phyloP scores from a whole-genome alignment of 306 rosid species.

The Hippophae rhamnoides region DNA sequence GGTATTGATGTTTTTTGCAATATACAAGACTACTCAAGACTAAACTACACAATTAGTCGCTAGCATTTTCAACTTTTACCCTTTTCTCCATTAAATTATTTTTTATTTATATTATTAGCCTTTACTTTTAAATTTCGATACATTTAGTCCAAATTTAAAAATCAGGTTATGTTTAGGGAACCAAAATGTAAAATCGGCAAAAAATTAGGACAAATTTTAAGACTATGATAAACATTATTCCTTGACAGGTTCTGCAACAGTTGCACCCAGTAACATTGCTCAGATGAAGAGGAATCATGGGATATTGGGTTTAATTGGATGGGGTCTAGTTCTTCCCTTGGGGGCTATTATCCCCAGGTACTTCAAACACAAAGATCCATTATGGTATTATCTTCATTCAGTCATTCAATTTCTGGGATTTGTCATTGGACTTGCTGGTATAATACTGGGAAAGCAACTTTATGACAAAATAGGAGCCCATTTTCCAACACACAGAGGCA shows the following conservation, averaged over 20 bases:
- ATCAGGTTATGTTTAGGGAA: too few species aligned
- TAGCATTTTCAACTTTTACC: too few species aligned
- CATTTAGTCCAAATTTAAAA: too few species aligned
- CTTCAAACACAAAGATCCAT: slow-evolving; percentile 85
- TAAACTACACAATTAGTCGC: too few species aligned
- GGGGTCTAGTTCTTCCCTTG: slow-evolving; percentile 82
- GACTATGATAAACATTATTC: slow-evolving; percentile 12
- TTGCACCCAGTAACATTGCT: slow-evolving; percentile 33
- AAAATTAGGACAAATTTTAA: background rate
- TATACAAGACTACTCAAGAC: background rate
- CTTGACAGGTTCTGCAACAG: slow-evolving; percentile 39
- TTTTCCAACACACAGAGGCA: slow-evolving; percentile 78
- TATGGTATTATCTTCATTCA: slow-evolving; percentile 91
- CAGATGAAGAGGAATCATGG: slow-evolving; percentile 81
- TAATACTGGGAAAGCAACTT: slow-evolving; percentile 79
- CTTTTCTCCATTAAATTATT: too few species aligned
- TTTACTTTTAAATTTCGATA: too few species aligned
- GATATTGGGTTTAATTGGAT: slow-evolving; percentile 68
- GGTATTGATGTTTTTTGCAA: slow-evolving; percentile 27
- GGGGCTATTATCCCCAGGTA: slow-evolving; percentile 92
- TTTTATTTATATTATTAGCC: too few species aligned
- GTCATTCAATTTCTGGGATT: slow-evolving; percentile 75
- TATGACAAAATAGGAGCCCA: slow-evolving; percentile 45
- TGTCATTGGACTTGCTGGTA: slow-evolving; percentile 60
- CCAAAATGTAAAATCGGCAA: too few species aligned